Conservation (phyloP, 2,329 filamentous ascomycete species). For the Emergomyces orientalis region DNA sequence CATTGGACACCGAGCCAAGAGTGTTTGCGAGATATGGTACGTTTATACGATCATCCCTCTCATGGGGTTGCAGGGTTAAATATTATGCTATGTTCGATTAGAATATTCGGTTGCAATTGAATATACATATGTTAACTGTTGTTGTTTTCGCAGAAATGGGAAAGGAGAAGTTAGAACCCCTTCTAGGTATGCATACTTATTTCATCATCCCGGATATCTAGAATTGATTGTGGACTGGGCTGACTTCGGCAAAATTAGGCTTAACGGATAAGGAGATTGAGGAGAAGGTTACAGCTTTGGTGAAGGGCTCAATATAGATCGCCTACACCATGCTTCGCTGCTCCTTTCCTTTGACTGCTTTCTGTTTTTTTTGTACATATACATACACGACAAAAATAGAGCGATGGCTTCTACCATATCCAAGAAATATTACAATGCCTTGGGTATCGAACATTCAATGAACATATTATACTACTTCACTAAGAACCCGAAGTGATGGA, state of each 20-base stretch:
- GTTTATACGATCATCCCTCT: constrained; percentile 19
- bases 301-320: constrained; percentile 38
- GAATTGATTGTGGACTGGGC: constrained; percentile 6
- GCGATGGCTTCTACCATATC: constrained; percentile 11
- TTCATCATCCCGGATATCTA: not conserved
- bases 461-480: not conserved
- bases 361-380: constrained; percentile 29
- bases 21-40: constrained; percentile 89
- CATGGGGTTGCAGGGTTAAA: not conserved
- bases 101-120: not conserved
- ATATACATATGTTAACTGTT: not conserved
- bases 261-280: constrained; percentile 63
- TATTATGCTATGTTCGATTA: not conserved
- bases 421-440: constrained; percentile 8
- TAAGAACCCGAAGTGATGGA: not conserved
- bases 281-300: constrained; percentile 54
- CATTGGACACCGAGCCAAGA: constrained; percentile 69
- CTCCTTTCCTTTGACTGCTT: constrained; percentile 18
- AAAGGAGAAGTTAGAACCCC: constrained; percentile 55
- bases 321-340: not conserved
- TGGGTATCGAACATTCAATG: not conserved
- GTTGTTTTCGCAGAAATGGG: constrained; percentile 48
- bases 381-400: constrained; percentile 27
- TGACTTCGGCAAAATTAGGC: constrained; percentile 35
- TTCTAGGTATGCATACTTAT: constrained; percentile 44